Evolutionary conservation across 345 rosid genomes (phyloP).

Genomic region (Isatis tinctoria): DNA sequence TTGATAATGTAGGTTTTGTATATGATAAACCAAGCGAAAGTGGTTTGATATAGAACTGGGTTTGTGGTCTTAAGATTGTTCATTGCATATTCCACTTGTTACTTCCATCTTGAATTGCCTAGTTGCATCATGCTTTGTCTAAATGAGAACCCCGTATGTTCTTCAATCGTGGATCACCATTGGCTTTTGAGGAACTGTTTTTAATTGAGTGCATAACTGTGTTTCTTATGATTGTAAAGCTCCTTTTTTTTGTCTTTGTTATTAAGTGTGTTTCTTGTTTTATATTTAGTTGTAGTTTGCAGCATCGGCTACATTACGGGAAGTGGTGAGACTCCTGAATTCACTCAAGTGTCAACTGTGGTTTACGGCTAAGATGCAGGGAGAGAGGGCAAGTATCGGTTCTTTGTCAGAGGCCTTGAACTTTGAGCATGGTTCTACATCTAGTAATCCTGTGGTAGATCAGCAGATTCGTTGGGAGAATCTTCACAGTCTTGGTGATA

Average conservation of each 20-base stretch:
- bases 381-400: slow-evolving; percentile 71
- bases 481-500: slow-evolving; percentile 49
- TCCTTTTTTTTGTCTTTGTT: not conserved
- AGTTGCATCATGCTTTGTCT: not conserved
- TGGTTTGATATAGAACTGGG: not conserved
- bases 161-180: not conserved
- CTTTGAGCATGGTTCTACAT: slow-evolving; percentile 76
- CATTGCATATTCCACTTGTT: not conserved
- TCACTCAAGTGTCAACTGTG: slow-evolving; percentile 3
- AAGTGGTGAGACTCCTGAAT: slow-evolving; percentile 27
- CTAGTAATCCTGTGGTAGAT: slow-evolving; percentile 52
- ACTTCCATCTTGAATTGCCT: not conserved
- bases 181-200: not conserved
- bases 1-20: not conserved
- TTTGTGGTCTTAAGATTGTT: slow-evolving; percentile 8
- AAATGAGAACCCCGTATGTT: not conserved
- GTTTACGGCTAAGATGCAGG: slow-evolving; percentile 61
- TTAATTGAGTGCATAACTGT: not conserved
- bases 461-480: slow-evolving; percentile 64
- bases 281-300: not conserved
- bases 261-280: not conserved
- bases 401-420: slow-evolving; percentile 69
- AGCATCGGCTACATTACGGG: slow-evolving; percentile 11
- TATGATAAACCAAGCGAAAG: not conserved
- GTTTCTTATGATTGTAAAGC: not conserved